Conservation (phyloP, 306 rosid genomes). For the Herpetospermum pedunculosum region DNA sequence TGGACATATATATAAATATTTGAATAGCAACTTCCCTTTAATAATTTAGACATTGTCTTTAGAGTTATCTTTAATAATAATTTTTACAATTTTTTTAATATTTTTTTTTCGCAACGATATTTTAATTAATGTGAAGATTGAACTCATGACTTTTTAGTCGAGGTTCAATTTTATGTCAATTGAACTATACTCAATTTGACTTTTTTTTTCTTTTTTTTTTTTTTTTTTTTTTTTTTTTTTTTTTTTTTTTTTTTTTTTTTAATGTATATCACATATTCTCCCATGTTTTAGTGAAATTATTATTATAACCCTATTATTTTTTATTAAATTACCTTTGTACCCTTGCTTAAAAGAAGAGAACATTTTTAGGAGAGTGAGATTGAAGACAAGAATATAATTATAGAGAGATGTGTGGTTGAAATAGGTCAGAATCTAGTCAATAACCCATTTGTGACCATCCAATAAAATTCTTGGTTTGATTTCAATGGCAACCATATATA, state of each 20-base stretch:
- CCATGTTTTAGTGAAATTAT: neutral
- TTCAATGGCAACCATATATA: neutral
- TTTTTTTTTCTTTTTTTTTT: no score
- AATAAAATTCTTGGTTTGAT: neutral
- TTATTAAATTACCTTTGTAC: neutral
- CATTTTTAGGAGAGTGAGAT: neutral
- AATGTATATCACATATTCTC: neutral
- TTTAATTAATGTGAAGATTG: no score
- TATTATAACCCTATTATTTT: neutral
- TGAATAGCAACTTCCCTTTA: neutral
- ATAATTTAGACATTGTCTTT: neutral
- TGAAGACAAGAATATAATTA: slow-evolving; percentile 2
- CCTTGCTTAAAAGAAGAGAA: neutral
- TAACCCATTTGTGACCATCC: neutral
- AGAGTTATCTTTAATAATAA: neutral
- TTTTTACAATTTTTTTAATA: neutral
- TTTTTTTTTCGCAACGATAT: no score
- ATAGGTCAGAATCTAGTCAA: slow-evolving; percentile 1
- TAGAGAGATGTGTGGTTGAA: slow-evolving; percentile 1
- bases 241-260: no score
- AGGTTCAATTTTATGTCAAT: no score
- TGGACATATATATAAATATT: neutral
- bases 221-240: no score
- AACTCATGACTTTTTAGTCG: no score
- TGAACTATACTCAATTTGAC: no score